These are phyloP conservation scores for Camillea tinctor DNA, from an alignment of 2,329 filamentous ascomycete species.

Conservation along the genomic window DNA sequence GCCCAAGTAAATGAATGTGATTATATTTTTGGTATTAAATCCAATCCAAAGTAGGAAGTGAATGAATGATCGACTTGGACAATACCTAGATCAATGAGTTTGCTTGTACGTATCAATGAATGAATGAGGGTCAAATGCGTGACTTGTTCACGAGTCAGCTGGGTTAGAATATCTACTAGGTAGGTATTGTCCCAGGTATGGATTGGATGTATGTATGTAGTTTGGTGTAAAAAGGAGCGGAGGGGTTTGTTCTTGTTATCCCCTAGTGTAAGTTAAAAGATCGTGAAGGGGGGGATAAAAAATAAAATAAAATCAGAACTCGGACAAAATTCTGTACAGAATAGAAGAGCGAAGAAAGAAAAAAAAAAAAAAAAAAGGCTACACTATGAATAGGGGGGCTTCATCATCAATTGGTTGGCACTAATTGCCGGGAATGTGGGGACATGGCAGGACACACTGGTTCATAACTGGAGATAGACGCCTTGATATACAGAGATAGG, in stretches of 20 bases:
- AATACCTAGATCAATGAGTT: neutral
- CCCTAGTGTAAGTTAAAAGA: neutral
- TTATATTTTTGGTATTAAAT: slow-evolving; percentile 1
- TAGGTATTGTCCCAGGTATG: neutral
- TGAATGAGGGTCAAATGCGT: neutral
- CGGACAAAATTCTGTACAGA: neutral
- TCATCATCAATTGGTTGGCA: neutral
- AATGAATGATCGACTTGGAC: neutral
- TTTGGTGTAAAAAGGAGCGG: neutral
- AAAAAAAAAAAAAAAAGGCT: too few relatives aligned
- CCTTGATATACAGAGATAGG: neutral
- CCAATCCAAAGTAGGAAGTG: neutral
- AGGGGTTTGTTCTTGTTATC: neutral
- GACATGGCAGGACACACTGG: neutral
- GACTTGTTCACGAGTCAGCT: neutral
- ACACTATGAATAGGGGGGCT: neutral
- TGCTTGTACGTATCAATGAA: neutral
- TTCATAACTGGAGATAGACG: neutral
- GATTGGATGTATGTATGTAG: too few relatives aligned
- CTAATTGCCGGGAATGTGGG: neutral
- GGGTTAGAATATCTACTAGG: neutral
- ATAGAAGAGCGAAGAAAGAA: neutral
- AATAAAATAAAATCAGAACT: neutral
- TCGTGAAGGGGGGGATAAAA: neutral
- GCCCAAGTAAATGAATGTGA: slow-evolving; percentile 2